These are phyloP conservation scores for Nakazawaea populi DNA, from an alignment of 805 yeast genomes.

Conservation along the genomic window DNA sequence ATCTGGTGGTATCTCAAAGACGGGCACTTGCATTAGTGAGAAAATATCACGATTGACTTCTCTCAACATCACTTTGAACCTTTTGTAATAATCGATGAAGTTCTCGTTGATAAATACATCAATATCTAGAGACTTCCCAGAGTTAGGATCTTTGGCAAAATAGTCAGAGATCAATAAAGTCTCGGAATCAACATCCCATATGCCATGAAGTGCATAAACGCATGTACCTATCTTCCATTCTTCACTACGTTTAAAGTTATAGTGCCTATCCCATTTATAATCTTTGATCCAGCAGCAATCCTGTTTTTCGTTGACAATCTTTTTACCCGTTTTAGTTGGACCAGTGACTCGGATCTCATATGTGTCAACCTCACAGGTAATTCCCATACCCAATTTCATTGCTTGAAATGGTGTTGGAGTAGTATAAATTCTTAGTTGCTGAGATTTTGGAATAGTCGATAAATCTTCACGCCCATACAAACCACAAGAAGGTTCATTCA, in stretches of 20 bases:
- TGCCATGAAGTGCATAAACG: constrained; percentile 73
- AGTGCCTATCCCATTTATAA: constrained; percentile 52
- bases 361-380: constrained; percentile 57
- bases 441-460: constrained; percentile 46
- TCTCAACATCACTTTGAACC: constrained; percentile 45
- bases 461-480: constrained; percentile 59
- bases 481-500: constrained; percentile 85
- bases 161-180: constrained; percentile 44
- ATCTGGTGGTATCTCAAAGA: constrained; percentile 68
- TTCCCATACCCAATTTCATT: constrained; percentile 74
- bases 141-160: constrained; percentile 35
- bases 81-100: constrained; percentile 57
- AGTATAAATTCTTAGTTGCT: constrained; percentile 69
- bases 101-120: constrained; percentile 55
- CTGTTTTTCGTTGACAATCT: constrained; percentile 61
- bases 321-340: constrained; percentile 57
- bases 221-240: constrained; percentile 73
- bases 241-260: constrained; percentile 62
- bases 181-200: constrained; percentile 53
- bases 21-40: constrained; percentile 76
- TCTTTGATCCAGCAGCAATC: constrained; percentile 59
- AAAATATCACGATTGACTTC: constrained; percentile 37
- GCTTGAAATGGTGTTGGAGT: constrained; percentile 79
- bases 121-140: constrained; percentile 37
- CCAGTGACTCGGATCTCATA: constrained; percentile 74